Base-by-base conservation (phyloP, 179 eudicot genomes). In the Beta corolliflora region DNA sequence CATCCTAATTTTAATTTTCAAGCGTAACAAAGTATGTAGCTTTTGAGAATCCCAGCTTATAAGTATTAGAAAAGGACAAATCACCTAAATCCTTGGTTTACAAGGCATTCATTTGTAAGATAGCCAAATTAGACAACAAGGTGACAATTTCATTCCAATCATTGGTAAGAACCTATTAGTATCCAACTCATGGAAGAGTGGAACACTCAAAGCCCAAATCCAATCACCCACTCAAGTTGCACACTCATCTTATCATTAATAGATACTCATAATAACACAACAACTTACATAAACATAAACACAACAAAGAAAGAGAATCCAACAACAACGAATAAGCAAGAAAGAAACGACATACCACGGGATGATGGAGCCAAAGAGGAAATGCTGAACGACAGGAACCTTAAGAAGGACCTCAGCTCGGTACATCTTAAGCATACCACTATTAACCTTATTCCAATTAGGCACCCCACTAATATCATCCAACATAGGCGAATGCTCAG, bases 301-400 rank as follows among this genome's bases (percentile, higher is more conserved):
- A 61, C 36, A 61, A 61, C 12, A 52, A 6, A 3, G 5, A 9
- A 46, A 71, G 9, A 1, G 23, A 50, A 12, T 29, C 53, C 5
- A 11, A 13, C 16, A 11, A 36, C 41, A 5, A 18, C 11, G 7
- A 29, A 23, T 21, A 6, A 31, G 16, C 2, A 19, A 8, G 29
- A 8, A 15, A 5, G 12, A 25, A 29, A 73, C 1, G 21, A 19
- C 88, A 48, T 92, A 95, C 99, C 99, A 95, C 77, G 88, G 86
- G 80, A 95, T 95, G 85, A 95, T 88, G 63, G 87, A 95, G 6
- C 98, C 99, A 71, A 95, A 95, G 63, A 94, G 87, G 85, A 95
- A 95, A 90, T 95, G 98, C 84, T 95, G 99, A 91, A 95, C 95
- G 70, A 95, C 92, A 10, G 99, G 99, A 63, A 95, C 92, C 89